These are phyloP conservation scores for Cyclostephanos invisitatus DNA, from an alignment of 108 stramenopile genomes.

Conservation along the genomic window DNA sequence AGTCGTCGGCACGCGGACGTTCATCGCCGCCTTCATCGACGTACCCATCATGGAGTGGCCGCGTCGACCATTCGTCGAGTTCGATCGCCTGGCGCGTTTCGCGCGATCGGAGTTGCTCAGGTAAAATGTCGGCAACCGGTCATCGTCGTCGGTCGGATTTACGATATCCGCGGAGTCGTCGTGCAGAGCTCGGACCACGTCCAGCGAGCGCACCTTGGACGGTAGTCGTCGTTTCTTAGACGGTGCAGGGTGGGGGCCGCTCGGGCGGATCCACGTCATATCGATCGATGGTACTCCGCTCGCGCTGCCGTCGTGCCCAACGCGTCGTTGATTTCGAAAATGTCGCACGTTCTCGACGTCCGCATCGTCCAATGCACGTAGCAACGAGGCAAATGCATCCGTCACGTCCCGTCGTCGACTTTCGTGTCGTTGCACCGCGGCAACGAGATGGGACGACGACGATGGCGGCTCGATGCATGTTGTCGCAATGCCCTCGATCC, in stretches of 20 bases:
- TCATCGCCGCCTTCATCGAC: slow-evolving; percentile 36
- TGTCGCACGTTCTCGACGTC: not conserved
- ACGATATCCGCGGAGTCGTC: not conserved
- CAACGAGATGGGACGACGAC: too few relatives aligned
- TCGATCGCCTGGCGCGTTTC: slow-evolving; percentile 22
- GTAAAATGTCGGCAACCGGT: slow-evolving; percentile 1
- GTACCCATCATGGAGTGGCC: slow-evolving; percentile 25
- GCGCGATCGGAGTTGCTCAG: slow-evolving; percentile 14
- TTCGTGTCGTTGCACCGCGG: too few relatives aligned
- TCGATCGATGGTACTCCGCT: not conserved
- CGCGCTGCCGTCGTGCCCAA: slow-evolving; percentile 22
- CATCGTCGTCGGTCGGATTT: slow-evolving; percentile 1
- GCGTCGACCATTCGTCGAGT: slow-evolving; percentile 6
- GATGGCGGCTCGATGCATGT: too few relatives aligned
- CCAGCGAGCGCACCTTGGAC: not conserved
- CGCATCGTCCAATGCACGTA: not conserved
- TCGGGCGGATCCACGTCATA: not conserved
- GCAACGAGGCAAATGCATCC: not conserved
- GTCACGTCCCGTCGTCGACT: not conserved
- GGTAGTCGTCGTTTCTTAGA: slow-evolving; percentile 11
- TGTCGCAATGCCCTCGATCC: too few relatives aligned
- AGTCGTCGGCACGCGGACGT: slow-evolving; percentile 8
- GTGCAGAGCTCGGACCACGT: slow-evolving; percentile 26
- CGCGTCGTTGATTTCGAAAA: not conserved
- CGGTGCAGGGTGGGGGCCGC: not conserved